Conservation (phyloP, 2,329 filamentous ascomycete genomes). For the Coniochaeta pulveracea region DNA sequence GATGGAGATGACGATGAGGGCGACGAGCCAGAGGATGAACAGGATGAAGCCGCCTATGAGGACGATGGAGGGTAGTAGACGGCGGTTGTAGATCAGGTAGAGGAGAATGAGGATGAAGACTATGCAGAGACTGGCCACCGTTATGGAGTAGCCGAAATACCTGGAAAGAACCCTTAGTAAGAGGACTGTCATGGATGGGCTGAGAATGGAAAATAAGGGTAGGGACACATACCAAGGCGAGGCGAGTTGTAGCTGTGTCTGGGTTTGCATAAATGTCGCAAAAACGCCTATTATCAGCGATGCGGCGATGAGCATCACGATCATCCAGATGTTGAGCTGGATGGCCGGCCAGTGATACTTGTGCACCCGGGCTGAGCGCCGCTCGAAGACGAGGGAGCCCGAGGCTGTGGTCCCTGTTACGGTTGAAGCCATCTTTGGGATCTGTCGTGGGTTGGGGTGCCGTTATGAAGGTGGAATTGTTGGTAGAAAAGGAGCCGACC, state of each 20-base stretch:
- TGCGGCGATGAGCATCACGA: conserved; percentile 51
- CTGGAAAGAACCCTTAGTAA: conserved; percentile 20
- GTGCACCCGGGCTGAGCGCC: conserved; percentile 33
- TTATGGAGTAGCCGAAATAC: conserved; percentile 59
- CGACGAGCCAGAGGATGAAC: conserved; percentile 58
- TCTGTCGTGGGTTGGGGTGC: conserved; percentile 1
- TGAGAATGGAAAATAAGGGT: neutral
- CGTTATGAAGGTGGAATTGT: too few relatives aligned
- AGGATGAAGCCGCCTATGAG: conserved; percentile 55
- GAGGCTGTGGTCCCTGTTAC: conserved; percentile 16
- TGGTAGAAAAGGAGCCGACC: too few relatives aligned
- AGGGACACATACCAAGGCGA: conserved; percentile 54
- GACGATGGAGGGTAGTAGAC: conserved; percentile 49
- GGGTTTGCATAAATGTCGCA: conserved; percentile 45
- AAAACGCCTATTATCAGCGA: conserved; percentile 51
- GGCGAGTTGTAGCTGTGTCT: conserved; percentile 39
- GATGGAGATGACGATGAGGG: conserved; percentile 48
- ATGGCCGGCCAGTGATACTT: conserved; percentile 60
- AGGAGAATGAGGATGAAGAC: conserved; percentile 56
- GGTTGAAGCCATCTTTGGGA: conserved; percentile 23
- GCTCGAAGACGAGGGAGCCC: conserved; percentile 31
- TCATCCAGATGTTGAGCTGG: conserved; percentile 56
- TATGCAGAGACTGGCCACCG: conserved; percentile 46
- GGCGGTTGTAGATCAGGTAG: conserved; percentile 47
- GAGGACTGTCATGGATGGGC: neutral